Conservation (phyloP, 306 rosid genomes). For the Quercus agrifolia region DNA sequence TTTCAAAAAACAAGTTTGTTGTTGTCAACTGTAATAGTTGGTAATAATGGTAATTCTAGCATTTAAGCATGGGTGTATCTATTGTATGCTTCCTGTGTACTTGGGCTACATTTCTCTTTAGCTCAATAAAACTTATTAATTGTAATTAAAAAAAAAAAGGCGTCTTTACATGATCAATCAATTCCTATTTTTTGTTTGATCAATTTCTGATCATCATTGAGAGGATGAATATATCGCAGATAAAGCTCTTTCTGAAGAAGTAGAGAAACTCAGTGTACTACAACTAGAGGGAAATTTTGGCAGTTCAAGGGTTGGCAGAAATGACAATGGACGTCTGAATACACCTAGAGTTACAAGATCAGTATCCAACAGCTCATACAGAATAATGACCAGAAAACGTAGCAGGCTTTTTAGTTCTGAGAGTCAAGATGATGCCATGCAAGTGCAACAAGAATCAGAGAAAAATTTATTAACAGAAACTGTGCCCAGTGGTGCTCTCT, state of each 20-base stretch:
- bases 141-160: no score
- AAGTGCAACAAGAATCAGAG: slow-evolving; percentile 28
- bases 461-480: slow-evolving; percentile 34
- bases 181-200: slow-evolving; percentile 12
- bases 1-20: slow-evolving; percentile 1
- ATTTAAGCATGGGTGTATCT: no score
- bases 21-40: slow-evolving; percentile 10
- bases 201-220: slow-evolving; percentile 1
- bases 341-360: slow-evolving; percentile 22
- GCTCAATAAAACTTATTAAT: no score
- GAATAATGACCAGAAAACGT: slow-evolving; percentile 47
- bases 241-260: slow-evolving; percentile 61
- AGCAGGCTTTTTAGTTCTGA: slow-evolving; percentile 34
- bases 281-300: slow-evolving; percentile 35
- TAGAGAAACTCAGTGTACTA: slow-evolving; percentile 49
- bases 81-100: no score
- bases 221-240: slow-evolving; percentile 45
- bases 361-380: slow-evolving; percentile 30
- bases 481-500: slow-evolving; percentile 22
- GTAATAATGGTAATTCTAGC: neutral
- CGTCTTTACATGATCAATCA: neutral
- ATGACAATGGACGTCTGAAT: slow-evolving; percentile 8
- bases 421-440: slow-evolving; percentile 32
- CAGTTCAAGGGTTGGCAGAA: slow-evolving; percentile 25
- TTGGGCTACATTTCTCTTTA: no score